Evolutionary conservation across 2,329 filamentous ascomycete species (phyloP), one percentile per base, ranked within the genome.

Genomic region (Apiospora malaysiana): DNA sequence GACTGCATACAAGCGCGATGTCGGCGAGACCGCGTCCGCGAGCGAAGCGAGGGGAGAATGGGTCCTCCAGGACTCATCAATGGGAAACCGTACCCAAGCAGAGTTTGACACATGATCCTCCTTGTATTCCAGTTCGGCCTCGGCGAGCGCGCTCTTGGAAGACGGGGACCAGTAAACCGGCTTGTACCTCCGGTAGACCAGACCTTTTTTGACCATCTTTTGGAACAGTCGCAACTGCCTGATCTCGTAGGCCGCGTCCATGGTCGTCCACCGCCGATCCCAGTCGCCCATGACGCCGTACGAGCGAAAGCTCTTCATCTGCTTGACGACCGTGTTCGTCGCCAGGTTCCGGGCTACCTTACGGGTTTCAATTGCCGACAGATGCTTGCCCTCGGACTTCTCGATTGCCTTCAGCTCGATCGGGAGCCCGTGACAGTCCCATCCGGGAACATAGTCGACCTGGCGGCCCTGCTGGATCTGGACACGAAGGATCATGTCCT

Each of bases 371-470:
- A 90, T 83, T 0, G 89, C 82, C 32, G 81, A 84, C 78, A 86
- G 85, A 66, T 76, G 78, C 72, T 83, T 85, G 70, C 75, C 77
- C 51, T 76, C 79, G 74, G 70, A 76, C 73, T 73, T 80, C 76
- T 93, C 92, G 21, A 99, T 87, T 32, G 95, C 96, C 83, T 98
- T 99, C 76, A 98, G 88, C 85, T 99, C 96, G 78, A 99, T 99
- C 0, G 96, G 96, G 67, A 99, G 87, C 0, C 96, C 96, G 84
- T 99, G 96, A 75, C 96, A 99, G 80, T 99, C 97, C 96, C 96
- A 99, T 65, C 96, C 95, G 2, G 96, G 96, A 21, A 94, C 86
- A 78, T 97, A 99, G 49, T 90, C 86, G 45, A 98, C 91, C 73
- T 89, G 87, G 75, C 89, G 91, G 23, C 94, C 96, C 78, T 92